These are phyloP conservation scores for Mycogone perniciosa DNA, from an alignment of 2,329 filamentous ascomycete species.

Conservation along the genomic window DNA sequence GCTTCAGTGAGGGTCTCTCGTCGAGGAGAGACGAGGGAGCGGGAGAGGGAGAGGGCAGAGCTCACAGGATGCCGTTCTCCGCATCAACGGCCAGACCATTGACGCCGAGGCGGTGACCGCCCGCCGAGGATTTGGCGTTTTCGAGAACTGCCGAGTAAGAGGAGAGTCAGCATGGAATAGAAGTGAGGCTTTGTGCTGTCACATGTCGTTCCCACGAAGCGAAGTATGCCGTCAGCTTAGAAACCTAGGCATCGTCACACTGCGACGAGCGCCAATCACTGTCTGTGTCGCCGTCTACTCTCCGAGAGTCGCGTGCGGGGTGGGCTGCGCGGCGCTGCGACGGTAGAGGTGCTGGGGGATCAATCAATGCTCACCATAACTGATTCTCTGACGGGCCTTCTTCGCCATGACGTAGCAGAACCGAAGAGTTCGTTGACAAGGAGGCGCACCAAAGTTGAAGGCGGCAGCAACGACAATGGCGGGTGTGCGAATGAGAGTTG, in stretches of 20 bases:
- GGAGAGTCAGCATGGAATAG: not conserved
- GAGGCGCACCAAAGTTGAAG: conserved; percentile 4
- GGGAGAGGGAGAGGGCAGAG: conserved; percentile 13
- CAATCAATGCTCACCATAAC: conserved; percentile 50
- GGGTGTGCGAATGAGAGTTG: not conserved
- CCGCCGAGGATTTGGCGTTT: conserved; percentile 52
- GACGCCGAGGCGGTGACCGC: conserved; percentile 87
- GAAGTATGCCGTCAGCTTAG: not conserved
- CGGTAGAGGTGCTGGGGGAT: conserved; percentile 2
- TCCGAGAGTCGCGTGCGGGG: conserved; percentile 12
- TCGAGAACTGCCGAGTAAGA: conserved; percentile 44
- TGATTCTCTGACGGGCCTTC: conserved; percentile 64
- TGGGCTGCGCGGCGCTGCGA: not conserved
- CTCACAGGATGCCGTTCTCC: conserved; percentile 79
- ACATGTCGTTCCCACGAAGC: not conserved
- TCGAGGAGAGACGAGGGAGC: not conserved
- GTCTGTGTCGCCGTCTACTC: not conserved
- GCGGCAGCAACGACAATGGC: conserved; percentile 6
- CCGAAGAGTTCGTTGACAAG: not conserved
- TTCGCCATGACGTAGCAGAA: conserved; percentile 48
- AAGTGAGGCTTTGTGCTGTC: not conserved
- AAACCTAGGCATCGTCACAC: not conserved
- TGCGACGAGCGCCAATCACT: not conserved
- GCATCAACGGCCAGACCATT: conserved; percentile 88
- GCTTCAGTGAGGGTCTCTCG: not conserved